Conservation (phyloP, 2,329 filamentous ascomycete genomes). For the Aspergillus alliaceus region DNA sequence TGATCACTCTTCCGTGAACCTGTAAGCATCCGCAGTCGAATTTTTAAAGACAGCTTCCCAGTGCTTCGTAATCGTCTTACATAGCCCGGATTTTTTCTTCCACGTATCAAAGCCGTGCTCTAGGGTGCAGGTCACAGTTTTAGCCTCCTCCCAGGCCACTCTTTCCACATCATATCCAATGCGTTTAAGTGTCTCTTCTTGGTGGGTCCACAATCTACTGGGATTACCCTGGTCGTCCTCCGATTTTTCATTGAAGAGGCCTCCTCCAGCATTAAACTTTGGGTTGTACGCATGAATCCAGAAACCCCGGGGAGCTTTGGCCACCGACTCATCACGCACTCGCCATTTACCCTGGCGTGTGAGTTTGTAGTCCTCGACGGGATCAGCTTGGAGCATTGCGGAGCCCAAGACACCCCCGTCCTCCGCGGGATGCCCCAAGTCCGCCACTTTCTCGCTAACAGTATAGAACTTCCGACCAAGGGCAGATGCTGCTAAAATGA, state of each 20-base stretch:
- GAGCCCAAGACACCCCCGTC: conserved; percentile 7
- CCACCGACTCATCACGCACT: conserved; percentile 17
- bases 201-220: conserved; percentile 23
- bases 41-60: conserved; percentile 23
- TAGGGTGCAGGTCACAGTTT: conserved; percentile 27
- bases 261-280: conserved; percentile 30
- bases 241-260: conserved; percentile 23
- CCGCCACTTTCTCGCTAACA: conserved; percentile 22
- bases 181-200: conserved; percentile 21
- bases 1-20: too few species aligned
- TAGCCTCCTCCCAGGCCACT: conserved; percentile 29
- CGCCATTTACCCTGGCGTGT: conserved; percentile 21
- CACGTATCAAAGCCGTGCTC: conserved; percentile 26
- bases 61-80: conserved; percentile 14
- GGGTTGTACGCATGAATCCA: conserved; percentile 35
- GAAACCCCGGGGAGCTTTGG: conserved; percentile 22
- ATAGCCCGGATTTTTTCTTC: conserved; percentile 17
- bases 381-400: conserved; percentile 24
- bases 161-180: conserved; percentile 34
- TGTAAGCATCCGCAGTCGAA: too few species aligned
- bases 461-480: conserved; percentile 24
- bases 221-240: conserved; percentile 23
- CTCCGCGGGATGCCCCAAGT: conserved; percentile 19
- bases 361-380: conserved; percentile 29
- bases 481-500: conserved; percentile 26